Evolutionary conservation across 2,329 filamentous ascomycete genomes (phyloP).

Genomic region (Stagonosporopsis vannaccii): DNA sequence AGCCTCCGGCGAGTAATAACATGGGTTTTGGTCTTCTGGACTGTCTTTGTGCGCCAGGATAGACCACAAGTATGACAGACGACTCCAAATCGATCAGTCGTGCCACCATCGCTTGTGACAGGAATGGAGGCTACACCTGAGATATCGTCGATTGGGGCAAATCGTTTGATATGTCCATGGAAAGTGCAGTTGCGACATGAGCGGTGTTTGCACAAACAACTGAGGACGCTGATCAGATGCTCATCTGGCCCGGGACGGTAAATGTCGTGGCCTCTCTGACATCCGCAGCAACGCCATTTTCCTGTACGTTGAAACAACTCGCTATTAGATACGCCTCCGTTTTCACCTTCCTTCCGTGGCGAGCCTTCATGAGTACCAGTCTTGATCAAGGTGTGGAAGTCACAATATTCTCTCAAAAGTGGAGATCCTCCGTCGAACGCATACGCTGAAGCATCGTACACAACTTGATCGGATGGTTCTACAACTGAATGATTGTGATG

Average conservation of each 20-base stretch:
- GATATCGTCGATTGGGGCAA: slow-evolving; percentile 36
- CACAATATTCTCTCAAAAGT: not conserved
- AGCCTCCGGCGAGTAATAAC: slow-evolving; percentile 11
- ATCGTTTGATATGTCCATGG: slow-evolving; percentile 28
- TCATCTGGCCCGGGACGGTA: not conserved
- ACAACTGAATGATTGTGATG: not conserved
- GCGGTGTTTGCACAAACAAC: slow-evolving; percentile 35
- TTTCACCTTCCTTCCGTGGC: not conserved
- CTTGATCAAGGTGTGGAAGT: not conserved
- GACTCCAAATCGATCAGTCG: slow-evolving; percentile 32
- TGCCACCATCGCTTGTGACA: not conserved
- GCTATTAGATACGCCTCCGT: not conserved
- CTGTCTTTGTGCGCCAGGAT: slow-evolving; percentile 28
- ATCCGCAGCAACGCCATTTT: not conserved
- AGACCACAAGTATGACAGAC: slow-evolving; percentile 35
- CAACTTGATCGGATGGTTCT: not conserved
- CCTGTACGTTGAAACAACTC: not conserved
- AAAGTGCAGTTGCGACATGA: slow-evolving; percentile 33
- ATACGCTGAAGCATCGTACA: too few species aligned
- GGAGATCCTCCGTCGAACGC: too few species aligned
- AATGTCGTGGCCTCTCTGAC: slow-evolving; percentile 1
- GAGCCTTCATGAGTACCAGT: not conserved
- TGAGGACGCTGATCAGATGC: slow-evolving; percentile 30
- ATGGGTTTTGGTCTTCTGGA: slow-evolving; percentile 4
- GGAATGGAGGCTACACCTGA: slow-evolving; percentile 24